A percentile compares a stretch with the other conserved stretches of the same genome.
Conservation (phyloP, 2,329 filamentous ascomycete species). For the Paecilomyces dactylethromorphus region DNA sequence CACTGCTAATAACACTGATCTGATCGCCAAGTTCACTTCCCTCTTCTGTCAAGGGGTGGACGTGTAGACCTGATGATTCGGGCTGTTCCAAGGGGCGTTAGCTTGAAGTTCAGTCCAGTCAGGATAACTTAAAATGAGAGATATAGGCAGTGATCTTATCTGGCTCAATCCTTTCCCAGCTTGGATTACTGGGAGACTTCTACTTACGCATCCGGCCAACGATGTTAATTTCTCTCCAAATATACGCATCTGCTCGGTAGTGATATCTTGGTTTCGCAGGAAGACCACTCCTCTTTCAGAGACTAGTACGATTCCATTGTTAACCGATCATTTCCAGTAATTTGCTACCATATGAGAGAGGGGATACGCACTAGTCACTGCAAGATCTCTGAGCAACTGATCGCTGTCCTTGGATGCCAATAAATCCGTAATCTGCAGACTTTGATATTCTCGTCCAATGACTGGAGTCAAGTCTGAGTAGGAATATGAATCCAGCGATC, state of each 20-base stretch:
- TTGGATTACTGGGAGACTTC: neutral
- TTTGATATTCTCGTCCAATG: slow-evolving; percentile 33
- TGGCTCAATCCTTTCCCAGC: neutral
- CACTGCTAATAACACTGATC: slow-evolving; percentile 51
- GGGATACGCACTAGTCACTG: slow-evolving; percentile 50
- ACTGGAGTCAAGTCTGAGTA: slow-evolving; percentile 20
- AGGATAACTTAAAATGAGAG: too few relatives aligned
- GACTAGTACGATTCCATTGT: slow-evolving; percentile 17
- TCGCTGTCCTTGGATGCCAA: slow-evolving; percentile 56
- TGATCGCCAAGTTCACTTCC: slow-evolving; percentile 49
- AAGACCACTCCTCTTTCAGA: slow-evolving; percentile 47
- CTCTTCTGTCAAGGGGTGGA: slow-evolving; percentile 50
- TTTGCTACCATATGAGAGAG: neutral
- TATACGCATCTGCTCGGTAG: slow-evolving; percentile 39
- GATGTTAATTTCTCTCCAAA: slow-evolving; percentile 40
- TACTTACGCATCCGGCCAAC: slow-evolving; percentile 35
- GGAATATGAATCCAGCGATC: slow-evolving; percentile 29
- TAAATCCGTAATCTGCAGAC: slow-evolving; percentile 39
- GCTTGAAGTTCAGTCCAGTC: neutral
- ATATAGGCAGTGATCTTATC: too few relatives aligned
- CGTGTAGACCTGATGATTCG: slow-evolving; percentile 45
- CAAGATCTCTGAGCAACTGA: slow-evolving; percentile 57
- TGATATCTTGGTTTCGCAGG: slow-evolving; percentile 44
- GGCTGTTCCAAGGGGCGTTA: slow-evolving; percentile 23
- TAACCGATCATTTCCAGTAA: neutral